Percentiles rank a stretch among this genome's conserved stretches.
phyloP scores from a whole-genome alignment of 2,329 filamentous ascomycete species.

The Arthroderma sp. region DNA sequence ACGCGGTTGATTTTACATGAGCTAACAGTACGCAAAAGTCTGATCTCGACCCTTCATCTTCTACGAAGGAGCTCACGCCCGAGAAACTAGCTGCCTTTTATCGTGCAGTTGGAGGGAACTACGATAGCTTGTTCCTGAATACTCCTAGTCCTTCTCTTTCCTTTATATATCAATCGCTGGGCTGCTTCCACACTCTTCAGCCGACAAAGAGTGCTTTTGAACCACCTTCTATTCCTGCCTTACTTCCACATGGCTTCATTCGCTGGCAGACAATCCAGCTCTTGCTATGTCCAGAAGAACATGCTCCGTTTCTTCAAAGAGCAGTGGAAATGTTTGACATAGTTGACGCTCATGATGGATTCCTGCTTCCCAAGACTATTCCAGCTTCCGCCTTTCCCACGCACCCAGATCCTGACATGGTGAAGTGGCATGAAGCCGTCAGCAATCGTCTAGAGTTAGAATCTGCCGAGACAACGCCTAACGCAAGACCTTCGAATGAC shows the following conservation, averaged over 20 bases:
- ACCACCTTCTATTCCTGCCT: slow-evolving; percentile 64
- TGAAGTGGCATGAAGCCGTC: slow-evolving; percentile 73
- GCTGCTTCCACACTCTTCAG: slow-evolving; percentile 78
- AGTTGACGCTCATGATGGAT: slow-evolving; percentile 54
- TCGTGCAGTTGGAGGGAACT: slow-evolving; percentile 60
- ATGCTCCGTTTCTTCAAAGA: slow-evolving; percentile 70
- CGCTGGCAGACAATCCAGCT: slow-evolving; percentile 91
- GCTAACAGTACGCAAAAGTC: slow-evolving; percentile 6
- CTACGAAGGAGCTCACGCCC: slow-evolving; percentile 39
- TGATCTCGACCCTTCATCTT: slow-evolving; percentile 14
- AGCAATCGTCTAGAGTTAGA: slow-evolving; percentile 58
- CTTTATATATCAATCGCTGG: slow-evolving; percentile 83
- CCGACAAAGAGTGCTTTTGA: slow-evolving; percentile 58
- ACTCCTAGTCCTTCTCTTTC: slow-evolving; percentile 65
- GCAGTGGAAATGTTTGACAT: slow-evolving; percentile 69
- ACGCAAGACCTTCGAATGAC: neutral
- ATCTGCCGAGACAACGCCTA: slow-evolving; percentile 18
- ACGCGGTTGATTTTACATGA: neutral
- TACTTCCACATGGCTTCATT: slow-evolving; percentile 75
- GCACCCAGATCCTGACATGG: slow-evolving; percentile 64
- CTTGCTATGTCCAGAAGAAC: slow-evolving; percentile 73
- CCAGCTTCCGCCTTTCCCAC: slow-evolving; percentile 61
- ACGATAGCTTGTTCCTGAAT: slow-evolving; percentile 66
- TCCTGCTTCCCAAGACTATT: slow-evolving; percentile 46
- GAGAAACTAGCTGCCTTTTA: slow-evolving; percentile 67